phyloP scores from a whole-genome alignment of 1,284 basidiomycete genomes.

The Porodaedalea pini region DNA sequence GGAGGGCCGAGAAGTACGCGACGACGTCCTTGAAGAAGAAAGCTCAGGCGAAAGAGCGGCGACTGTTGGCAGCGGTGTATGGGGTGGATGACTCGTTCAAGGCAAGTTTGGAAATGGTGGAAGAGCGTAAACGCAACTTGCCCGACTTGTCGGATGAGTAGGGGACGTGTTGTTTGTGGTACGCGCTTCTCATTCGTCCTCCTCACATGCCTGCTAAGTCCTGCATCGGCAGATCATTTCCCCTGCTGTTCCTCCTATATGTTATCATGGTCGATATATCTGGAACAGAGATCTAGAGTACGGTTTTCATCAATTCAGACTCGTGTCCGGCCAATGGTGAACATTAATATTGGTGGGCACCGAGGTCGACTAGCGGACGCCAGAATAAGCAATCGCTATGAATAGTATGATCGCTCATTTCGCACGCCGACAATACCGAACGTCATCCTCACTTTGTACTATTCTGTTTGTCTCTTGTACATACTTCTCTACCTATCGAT shows the following conservation, averaged over 20 bases:
- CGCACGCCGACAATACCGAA: neutral
- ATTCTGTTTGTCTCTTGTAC: neutral
- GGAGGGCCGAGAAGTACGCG: neutral
- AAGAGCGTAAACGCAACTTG: conserved; percentile 5
- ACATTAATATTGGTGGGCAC: too few relatives aligned
- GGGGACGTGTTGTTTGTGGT: neutral
- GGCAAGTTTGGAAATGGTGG: conserved; percentile 18
- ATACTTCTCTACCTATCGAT: neutral
- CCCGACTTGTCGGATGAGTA: neutral
- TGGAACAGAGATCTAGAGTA: too few relatives aligned
- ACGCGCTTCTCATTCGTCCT: too few relatives aligned
- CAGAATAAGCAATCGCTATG: too few relatives aligned
- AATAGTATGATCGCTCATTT: neutral
- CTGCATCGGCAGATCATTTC: too few relatives aligned
- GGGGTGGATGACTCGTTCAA: conserved; percentile 18
- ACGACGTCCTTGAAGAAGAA: neutral
- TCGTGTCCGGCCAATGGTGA: too few relatives aligned
- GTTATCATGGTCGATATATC: too few relatives aligned
- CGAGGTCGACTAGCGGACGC: too few relatives aligned
- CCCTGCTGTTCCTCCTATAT: too few relatives aligned
- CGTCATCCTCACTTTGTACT: too few relatives aligned
- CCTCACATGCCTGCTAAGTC: too few relatives aligned
- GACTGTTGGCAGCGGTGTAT: conserved; percentile 14
- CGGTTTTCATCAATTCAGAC: too few relatives aligned
- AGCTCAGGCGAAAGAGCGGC: neutral